Evolutionary conservation across 1,284 basidiomycete species (phyloP).

Genomic region (Cystobasidium pallidum): DNA sequence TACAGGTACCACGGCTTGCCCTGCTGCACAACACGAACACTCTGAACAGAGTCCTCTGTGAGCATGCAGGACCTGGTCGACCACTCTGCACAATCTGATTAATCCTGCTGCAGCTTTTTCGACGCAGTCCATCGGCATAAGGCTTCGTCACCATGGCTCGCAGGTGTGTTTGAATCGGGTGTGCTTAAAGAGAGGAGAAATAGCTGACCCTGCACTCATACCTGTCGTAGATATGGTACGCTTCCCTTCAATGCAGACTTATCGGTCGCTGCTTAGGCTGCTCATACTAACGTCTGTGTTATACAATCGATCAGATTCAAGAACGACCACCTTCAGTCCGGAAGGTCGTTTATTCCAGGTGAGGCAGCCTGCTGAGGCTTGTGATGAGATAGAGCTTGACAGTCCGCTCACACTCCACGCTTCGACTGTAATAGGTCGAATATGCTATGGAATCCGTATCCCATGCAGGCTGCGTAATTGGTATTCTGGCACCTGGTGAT

Average conservation of each 20-base stretch:
- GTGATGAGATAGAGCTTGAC: not conserved
- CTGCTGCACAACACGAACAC: not conserved
- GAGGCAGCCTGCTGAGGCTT: not conserved
- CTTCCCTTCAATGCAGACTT: not conserved
- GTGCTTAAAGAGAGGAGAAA: not conserved
- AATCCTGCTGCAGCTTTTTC: not conserved
- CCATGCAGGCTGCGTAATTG: conserved; percentile 54
- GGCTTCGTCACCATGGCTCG: conserved; percentile 32
- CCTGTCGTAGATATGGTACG: conserved; percentile 12
- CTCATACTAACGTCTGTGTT: no score
- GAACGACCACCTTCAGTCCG: conserved; percentile 53
- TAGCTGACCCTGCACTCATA: not conserved
- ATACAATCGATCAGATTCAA: conserved; percentile 46
- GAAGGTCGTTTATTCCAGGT: conserved; percentile 53
- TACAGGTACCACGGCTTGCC: not conserved
- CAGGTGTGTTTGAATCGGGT: not conserved
- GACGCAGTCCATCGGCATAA: not conserved
- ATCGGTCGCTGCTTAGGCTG: not conserved
- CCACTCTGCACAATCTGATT: no score
- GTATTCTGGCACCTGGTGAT: conserved; percentile 53
- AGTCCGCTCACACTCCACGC: not conserved
- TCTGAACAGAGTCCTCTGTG: no score
- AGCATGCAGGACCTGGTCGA: no score
- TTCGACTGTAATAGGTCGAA: conserved; percentile 49
- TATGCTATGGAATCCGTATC: conserved; percentile 52